phyloP scores from a whole-genome alignment of 176 grass and related monocot species.

The Oryza coarctata region DNA sequence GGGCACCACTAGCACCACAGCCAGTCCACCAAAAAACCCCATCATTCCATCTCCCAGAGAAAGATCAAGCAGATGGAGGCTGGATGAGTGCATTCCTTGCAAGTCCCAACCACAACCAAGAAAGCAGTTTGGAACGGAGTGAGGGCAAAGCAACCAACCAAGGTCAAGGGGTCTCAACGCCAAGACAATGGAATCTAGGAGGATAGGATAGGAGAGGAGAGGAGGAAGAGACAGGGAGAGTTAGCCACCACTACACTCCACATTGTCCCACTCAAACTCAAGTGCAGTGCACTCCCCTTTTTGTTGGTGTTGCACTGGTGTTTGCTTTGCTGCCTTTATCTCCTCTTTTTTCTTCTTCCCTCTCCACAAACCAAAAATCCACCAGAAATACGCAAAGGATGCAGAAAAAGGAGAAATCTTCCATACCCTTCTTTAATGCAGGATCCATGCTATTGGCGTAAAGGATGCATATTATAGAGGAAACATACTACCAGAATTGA shows the following conservation, averaged over 20 bases:
- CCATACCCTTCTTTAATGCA: slow-evolving; percentile 40
- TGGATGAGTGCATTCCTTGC: slow-evolving; percentile 45
- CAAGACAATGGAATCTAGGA: slow-evolving; percentile 28
- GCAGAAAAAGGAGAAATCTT: neutral
- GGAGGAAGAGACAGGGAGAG: slow-evolving; percentile 15
- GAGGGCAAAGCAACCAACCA: slow-evolving; percentile 43
- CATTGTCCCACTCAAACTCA: slow-evolving; percentile 40
- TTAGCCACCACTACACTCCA: slow-evolving; percentile 33
- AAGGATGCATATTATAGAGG: neutral
- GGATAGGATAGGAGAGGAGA: neutral
- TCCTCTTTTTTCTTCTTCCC: slow-evolving; percentile 16
- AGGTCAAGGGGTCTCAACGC: slow-evolving; percentile 32
- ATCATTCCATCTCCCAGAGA: slow-evolving; percentile 39
- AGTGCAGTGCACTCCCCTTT: slow-evolving; percentile 18
- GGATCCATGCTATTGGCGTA: slow-evolving; percentile 15
- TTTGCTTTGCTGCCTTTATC: slow-evolving; percentile 8
- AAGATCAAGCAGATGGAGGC: slow-evolving; percentile 40
- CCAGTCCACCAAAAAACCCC: slow-evolving; percentile 48
- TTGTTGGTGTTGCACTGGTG: slow-evolving; percentile 17
- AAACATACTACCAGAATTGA: slow-evolving; percentile 29
- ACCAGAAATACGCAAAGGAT: neutral
- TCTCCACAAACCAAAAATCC: neutral
- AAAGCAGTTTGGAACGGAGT: slow-evolving; percentile 44
- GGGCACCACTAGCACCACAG: slow-evolving; percentile 14
- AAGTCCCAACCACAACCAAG: slow-evolving; percentile 39